Evolutionary conservation across 345 rosid genomes (phyloP), one percentile per base, ranked within the genome.

Genomic region (Eucalyptus dawsonii): DNA sequence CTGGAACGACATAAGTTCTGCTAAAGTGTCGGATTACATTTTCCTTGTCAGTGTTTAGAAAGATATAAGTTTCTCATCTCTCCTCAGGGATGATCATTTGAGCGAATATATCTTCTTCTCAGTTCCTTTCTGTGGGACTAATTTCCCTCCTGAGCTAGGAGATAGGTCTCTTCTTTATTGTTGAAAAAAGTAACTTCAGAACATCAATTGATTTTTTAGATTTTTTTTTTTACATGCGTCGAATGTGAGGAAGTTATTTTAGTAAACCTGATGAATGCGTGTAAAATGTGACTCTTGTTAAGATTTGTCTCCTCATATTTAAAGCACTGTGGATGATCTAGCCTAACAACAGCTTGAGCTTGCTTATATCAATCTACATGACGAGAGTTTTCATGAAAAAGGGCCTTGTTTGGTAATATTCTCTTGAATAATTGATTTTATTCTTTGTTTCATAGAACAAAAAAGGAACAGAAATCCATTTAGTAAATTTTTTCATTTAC

Each of bases 401-500:
- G 7, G 56, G 21, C 9, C 9, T 51, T 16, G 56, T 51, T 51
- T 51, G 56, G 3, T 51, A 51, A 51, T 7, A 7, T 9, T 51
- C 8, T 51, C 4, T 0, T 1, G 22, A 3, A 51, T 3, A 51
- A 51, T 16, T 17, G 56, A 7, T 51, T 51, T 2, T 17, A 51
- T 51, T 51, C 2, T 51, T 51, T 51, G 0, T 51, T 51, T 51
- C 2, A 3, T 2, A 7, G 2, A 7, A 51, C 22, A 51, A 51
- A 51, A 51, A 51, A 51, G 3, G 9, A 51, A 51, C 9, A 51
- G 0, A 51, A 7, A 51, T 51, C 22, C 9, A 3, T 17, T 51
- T 51, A 1, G 0, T 51, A 51, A 51, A 51, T n/a, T 3, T 50
- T 50, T 50, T 50, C 19, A 51, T 51, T 51, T 2, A 0, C 17